Evolutionary conservation across 148 eudicot species (phyloP), one percentile per base, ranked within the genome.

Genomic region (Tetragonia tetragonoides): DNA sequence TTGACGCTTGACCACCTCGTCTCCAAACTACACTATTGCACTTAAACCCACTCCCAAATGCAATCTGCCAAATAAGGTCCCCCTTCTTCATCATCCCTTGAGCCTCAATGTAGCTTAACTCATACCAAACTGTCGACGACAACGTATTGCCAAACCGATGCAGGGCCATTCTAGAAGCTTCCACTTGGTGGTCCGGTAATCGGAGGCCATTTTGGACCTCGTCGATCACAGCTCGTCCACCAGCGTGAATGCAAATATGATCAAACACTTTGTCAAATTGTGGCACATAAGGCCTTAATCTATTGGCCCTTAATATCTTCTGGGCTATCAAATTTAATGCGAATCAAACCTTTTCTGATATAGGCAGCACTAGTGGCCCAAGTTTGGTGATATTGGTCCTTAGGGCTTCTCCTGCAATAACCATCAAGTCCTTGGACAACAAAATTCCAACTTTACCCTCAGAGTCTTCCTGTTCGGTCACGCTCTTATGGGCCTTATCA

Each of bases 161-260:
- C 6, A 84, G 60, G 12, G 77, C 66, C 84, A 81, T 84, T 41
- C 82, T 78, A 40, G 87, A 87, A 28, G 86, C 84, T 70, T 87
- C 89, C 63, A 84, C 84, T 42, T 87, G 86, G 28, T 78, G 73
- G 10, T 54, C 77, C 60, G 89, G 72, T 10, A 84, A 81, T 56
- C 66, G 61, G 6, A 87, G 86, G 38, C 69, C 79, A 76, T 73
- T 87, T 77, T 84, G 84, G 37, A 84, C 63, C 81, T 84, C 89
- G 20, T 87, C 86, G 10, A 87, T 87, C 65, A 87, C 84, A 4
- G 89, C 89, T 38, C 80, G 71, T n/a, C 87, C 87, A 6, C 84
- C 84, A 0, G 82, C 84, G 49, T 81, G 87, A 24, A 81, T 68
- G n/a, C 84, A 81, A 77, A 81, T 75, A 70, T 85, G 87, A n/a